phyloP scores from a whole-genome alignment of 1,284 basidiomycete species.

The Ceratobasidium sp. region DNA sequence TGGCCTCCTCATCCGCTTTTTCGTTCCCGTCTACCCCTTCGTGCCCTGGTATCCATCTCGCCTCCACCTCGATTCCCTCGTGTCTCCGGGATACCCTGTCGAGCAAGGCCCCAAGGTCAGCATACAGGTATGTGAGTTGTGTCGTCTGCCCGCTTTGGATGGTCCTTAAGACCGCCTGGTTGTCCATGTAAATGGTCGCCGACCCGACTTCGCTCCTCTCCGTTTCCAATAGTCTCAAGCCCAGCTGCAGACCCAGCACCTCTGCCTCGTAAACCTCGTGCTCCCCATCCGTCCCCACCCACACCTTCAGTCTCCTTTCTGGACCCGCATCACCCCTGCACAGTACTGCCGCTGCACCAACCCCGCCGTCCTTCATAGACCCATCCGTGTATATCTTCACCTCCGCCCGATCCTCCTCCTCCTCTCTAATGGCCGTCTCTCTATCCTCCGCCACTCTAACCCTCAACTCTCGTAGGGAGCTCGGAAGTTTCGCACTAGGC shows the following conservation, averaged over 20 bases:
- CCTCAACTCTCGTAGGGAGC: no score
- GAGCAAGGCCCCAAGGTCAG: not conserved
- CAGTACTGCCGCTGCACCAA: constrained; percentile 32
- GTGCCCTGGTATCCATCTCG: constrained; percentile 19
- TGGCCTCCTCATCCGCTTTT: constrained; percentile 31
- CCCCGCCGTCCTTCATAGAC: constrained; percentile 26
- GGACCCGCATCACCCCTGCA: not conserved
- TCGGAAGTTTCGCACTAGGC: no score
- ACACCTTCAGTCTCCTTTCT: constrained; percentile 6
- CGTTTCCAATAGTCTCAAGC: constrained; percentile 24
- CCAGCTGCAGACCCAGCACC: constrained; percentile 39
- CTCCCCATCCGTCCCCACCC: constrained; percentile 19
- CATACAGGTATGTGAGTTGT: constrained; percentile 4
- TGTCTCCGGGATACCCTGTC: not conserved
- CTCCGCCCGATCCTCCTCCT: not conserved
- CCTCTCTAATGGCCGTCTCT: not conserved
- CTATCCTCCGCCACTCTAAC: not conserved
- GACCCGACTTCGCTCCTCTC: not conserved
- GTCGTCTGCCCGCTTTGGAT: constrained; percentile 5
- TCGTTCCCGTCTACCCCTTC: constrained; percentile 13
- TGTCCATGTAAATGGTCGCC: constrained; percentile 26
- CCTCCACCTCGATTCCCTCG: not conserved
- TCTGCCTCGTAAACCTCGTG: constrained; percentile 47
- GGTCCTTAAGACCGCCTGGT: constrained; percentile 37
- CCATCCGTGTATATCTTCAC: constrained; percentile 31